Evolutionary conservation across 345 rosid genomes (phyloP).

Genomic region (Kandelia obovata): DNA sequence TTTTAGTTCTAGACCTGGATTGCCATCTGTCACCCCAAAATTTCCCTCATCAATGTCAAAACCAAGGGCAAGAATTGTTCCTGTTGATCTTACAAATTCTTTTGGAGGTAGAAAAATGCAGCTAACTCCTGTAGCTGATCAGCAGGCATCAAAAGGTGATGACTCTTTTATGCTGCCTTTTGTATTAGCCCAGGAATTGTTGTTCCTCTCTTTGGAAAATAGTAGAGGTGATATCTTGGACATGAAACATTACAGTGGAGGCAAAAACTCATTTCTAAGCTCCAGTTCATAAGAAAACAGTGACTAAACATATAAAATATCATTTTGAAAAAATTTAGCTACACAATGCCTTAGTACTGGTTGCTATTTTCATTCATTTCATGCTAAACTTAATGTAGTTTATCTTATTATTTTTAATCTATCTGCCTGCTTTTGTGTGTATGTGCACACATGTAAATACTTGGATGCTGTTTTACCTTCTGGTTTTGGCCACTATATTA

Average conservation of each 20-base stretch:
- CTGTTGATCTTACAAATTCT: slow-evolving; percentile 18
- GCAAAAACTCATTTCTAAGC: neutral
- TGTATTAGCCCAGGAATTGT: neutral
- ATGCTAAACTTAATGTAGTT: neutral
- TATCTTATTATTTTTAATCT: neutral
- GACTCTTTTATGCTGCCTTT: slow-evolving; percentile 1
- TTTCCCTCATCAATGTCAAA: slow-evolving; percentile 1
- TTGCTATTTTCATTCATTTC: neutral
- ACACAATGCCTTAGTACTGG: neutral
- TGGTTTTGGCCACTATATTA: neutral
- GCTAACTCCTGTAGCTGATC: slow-evolving; percentile 4
- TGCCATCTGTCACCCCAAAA: slow-evolving; percentile 6
- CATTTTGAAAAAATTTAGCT: neutral
- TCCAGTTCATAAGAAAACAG: neutral
- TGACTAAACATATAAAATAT: neutral
- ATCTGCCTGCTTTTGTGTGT: neutral
- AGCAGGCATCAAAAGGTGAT: slow-evolving; percentile 26
- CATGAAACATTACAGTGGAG: neutral
- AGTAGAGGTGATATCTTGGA: neutral
- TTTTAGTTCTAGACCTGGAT: slow-evolving; percentile 5
- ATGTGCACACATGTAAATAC: neutral
- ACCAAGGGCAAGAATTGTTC: slow-evolving; percentile 11
- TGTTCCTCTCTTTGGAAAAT: neutral
- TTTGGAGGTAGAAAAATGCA: slow-evolving; percentile 8
- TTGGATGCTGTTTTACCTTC: neutral